Evolutionary conservation across 495 filamentous ascomycete species (phyloP), one percentile per base, ranked within the genome.

Genomic region (Pseudotulostoma volvatum): DNA sequence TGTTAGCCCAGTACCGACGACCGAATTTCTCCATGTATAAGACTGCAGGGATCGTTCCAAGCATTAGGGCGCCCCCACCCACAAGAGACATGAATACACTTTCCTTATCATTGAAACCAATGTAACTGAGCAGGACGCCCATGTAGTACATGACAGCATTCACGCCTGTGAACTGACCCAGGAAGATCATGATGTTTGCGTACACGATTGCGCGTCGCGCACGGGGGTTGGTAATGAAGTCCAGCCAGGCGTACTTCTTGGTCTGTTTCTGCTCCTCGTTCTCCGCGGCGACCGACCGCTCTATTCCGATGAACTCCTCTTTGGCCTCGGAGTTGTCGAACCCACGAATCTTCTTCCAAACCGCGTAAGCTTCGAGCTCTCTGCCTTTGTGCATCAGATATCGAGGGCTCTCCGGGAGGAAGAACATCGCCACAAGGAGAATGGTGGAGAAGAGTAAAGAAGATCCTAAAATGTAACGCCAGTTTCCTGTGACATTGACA

Each of bases 121-220:
- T 70, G 42, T 66, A 61, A 32, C 50, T 50, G 68, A 77, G 73
- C 4, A 78, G 51, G 0, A 61, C 59, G 0, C 62, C 56, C 73
- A 74, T 75, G 53, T 76, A 76, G 52, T 77, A 76, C 63, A 75
- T 72, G 34, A 77, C 63, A 3, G 68, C 67, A 42, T 75, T 75
- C 33, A 76, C 67, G 33, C 73, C 72, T 4, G 71, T 75, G 40
- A 76, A 64, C 42, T 78, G 73, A 2, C 72, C 73, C 0, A 76
- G 60, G 44, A 77, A 63, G 41, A 76, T 65, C 71, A 76, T 76
- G 34, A 70, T 63, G 36, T 74, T 74, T 37, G 72, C 73, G 44
- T 75, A 74, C 41, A 76, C 50, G 36, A 76, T 59, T 15, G 74
- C 71, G 19, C 73, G 63, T n/a, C 72, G 64, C 11, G 67, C 68